phyloP scores from a whole-genome alignment of 2,329 filamentous ascomycete species.

The Coniochaeta sp. region DNA sequence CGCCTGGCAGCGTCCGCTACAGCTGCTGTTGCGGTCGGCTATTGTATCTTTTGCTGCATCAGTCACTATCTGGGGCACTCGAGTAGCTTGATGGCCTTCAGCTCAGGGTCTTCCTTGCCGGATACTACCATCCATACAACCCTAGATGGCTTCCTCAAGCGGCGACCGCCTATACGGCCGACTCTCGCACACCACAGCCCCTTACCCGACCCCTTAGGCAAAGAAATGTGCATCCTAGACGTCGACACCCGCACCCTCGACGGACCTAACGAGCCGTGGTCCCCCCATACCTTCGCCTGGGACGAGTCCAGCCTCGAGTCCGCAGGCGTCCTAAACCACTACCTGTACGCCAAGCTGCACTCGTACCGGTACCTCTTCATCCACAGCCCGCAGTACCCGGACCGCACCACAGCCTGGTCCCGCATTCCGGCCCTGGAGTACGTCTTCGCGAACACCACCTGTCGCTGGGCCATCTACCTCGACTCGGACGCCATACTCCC shows the following conservation, averaged over 20 bases:
- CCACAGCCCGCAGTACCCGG: slow-evolving; percentile 26
- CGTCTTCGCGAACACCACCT: slow-evolving; percentile 35
- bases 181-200: too few species aligned
- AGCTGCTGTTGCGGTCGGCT: too few species aligned
- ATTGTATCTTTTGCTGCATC: too few species aligned
- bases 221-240: slow-evolving; percentile 40
- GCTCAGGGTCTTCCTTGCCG: too few species aligned
- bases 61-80: too few species aligned
- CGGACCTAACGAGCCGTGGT: slow-evolving; percentile 27
- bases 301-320: slow-evolving; percentile 29
- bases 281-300: slow-evolving; percentile 27
- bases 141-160: too few species aligned
- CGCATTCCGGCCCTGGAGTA: slow-evolving; percentile 31
- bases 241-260: slow-evolving; percentile 34
- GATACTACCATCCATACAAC: too few species aligned
- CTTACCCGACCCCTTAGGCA: too few species aligned
- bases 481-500: slow-evolving; percentile 38
- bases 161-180: too few species aligned
- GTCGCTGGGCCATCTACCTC: slow-evolving; percentile 35
- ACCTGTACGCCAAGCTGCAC: slow-evolving; percentile 37
- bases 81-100: too few species aligned
- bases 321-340: slow-evolving; percentile 35
- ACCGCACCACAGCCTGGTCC: slow-evolving; percentile 39
- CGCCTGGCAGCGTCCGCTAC: too few species aligned
- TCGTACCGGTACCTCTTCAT: slow-evolving; percentile 41